These are phyloP conservation scores for Amanita phalloides DNA, from an alignment of 768 basidiomycete genomes.

Conservation along the genomic window DNA sequence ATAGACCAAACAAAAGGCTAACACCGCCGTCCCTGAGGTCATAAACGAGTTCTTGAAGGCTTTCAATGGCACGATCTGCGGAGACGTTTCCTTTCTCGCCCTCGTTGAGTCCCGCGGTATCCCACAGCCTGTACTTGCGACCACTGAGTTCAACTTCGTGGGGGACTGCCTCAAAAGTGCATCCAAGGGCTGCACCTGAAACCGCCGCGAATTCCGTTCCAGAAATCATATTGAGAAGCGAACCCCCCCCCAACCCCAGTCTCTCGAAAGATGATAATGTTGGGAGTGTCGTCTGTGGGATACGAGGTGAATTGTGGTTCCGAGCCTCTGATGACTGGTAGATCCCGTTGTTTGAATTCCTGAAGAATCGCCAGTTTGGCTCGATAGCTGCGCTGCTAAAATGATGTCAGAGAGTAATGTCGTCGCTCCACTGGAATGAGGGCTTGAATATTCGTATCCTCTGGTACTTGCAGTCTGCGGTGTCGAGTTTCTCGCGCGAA, in stretches of 20 bases:
- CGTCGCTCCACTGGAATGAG: neutral
- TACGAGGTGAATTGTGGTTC: neutral
- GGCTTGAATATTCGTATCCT: neutral
- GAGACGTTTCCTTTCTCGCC: constrained; percentile 18
- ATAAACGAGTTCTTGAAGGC: constrained; percentile 9
- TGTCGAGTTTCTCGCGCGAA: neutral
- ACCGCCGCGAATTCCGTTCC: constrained; percentile 11
- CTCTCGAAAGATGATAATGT: constrained; percentile 9
- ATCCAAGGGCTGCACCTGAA: constrained; percentile 17
- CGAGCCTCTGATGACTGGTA: neutral
- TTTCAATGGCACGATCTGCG: constrained; percentile 17
- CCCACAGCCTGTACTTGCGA: constrained; percentile 17
- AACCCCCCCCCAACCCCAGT: constrained; percentile 18
- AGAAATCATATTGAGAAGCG: constrained; percentile 15
- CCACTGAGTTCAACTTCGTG: constrained; percentile 15
- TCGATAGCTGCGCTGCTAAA: neutral
- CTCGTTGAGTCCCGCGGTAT: constrained; percentile 23
- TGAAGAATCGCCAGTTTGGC: neutral
- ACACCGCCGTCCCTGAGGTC: neutral
- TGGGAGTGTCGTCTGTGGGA: neutral
- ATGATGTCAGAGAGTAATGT: neutral
- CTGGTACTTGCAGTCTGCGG: neutral
- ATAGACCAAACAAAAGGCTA: constrained; percentile 23
- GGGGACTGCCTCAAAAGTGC: constrained; percentile 17
- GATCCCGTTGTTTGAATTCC: neutral